Evolutionary conservation across 2,329 filamentous ascomycete genomes (phyloP), one percentile per base, ranked within the genome.

Genomic region (Xylaria sp.): DNA sequence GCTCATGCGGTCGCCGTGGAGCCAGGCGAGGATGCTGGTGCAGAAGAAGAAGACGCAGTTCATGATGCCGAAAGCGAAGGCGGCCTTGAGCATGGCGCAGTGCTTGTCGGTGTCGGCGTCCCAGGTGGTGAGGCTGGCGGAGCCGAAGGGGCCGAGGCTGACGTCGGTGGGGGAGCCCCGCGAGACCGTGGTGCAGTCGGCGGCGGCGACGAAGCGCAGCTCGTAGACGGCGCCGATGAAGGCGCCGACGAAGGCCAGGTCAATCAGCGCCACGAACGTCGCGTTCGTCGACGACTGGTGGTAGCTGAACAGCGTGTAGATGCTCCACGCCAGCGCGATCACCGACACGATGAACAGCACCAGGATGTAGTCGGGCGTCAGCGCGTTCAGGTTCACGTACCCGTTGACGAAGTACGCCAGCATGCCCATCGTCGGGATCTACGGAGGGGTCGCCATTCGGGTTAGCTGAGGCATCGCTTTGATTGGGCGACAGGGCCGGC

Each of bases 11-110:
- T 78, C 78, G 69, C 75, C 87, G 72, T 77, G 82, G 62, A 79
- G 70, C 61, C 78, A 82, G 21, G 92, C 91, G 40, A 94, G 77
- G 22, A 93, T 74, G 47, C 85, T 82, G 2, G 91, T 94, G 68
- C 88, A 77, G 71, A 88, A 87, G 75, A 96, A 96, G 70, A 92
- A 87, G 60, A 94, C 76, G 62, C 79, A 78, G 71, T 94, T 90
- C 81, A 97, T 95, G 71, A 97, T 97, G 44, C 84, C 91, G 63
- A 97, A 87, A 2, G 91, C 93, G 74, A 91, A 97, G 62, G 80
- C 82, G 1, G 92, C 89, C 82, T 97, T 97, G 68, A 96, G 84
- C 91, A 97, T 94, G 45, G 88, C 84, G 75, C 93, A 97, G 4
- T 85, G 84, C 79, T 93, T 93, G 72, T 90, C 80, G 37, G 86